Evolutionary conservation across 495 filamentous ascomycete species (phyloP), one percentile per base, ranked within the genome.

Genomic region (Aspergillus affinis): DNA sequence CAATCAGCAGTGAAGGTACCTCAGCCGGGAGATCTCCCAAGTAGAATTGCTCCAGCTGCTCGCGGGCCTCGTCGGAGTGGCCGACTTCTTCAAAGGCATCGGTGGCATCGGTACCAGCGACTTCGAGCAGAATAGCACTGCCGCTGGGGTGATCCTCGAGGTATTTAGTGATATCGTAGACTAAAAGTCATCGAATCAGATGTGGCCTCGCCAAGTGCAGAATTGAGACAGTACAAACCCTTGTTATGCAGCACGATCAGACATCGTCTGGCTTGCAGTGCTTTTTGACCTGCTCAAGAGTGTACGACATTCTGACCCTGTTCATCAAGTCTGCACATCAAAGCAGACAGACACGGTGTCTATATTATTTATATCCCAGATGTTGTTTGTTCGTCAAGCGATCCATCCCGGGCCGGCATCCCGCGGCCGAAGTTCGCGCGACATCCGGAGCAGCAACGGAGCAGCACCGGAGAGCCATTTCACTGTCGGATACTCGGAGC

Each of bases 91-190:
- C 81, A 54, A 78, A 86, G 0, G 65, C 75, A 17, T 74, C 74
- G 0, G 77, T 84, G 3, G 79, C 82, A 68, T 86, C 82, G 10
- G 64, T 72, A 2, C 84, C 82, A 27, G 81, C 83, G 9, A 75
- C 68, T 55, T 84, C 77, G 1, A 70, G 10, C 1, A 86, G 68
- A n/a, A 81, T 65, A 2, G 74, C 76, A 4, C 54, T 58, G 6
- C 82, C 84, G 15, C 84, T 83, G 6, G 84, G 84, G 51, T 86
- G 82, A 54, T 85, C 81, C 21, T 78, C 60, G 0, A 79, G 51
- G 60, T 83, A 85, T 27, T 69, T 69, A 6, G 83, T 74, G 20
- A 83, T 69, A 62, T 85, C 65, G 68, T 83, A 84, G 5, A 86
- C 80, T 67, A 19, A 80, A 56, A 10, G 23, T 4, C 50, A 32